Base-by-base conservation (phyloP, 495 filamentous ascomycete genomes). In the Lindgomyces ingoldianus region DNA sequence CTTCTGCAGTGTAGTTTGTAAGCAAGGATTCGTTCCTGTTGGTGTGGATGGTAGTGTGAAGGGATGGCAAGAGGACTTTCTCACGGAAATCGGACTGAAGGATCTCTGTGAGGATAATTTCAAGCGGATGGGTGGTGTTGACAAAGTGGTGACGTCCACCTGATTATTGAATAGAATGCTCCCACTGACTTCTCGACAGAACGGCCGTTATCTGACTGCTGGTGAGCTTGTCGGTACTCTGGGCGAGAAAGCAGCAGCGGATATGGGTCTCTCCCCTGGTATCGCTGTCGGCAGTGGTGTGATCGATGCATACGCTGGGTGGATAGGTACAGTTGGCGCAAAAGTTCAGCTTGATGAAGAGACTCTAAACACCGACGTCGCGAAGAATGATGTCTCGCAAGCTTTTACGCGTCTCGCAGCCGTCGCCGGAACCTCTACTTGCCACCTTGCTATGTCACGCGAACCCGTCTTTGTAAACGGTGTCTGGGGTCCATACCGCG, bases 281-380 rank as follows among this genome's bases (percentile, higher is more conserved):
- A 93, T 95, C 69, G 91, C 94, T 16, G 87, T 98, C 60, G 94
- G 94, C 19, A 94, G 89, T 68, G 92, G 93, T 73, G 94, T 98
- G 39, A 98, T 98, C 65, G 94, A 98, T 77, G 93, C 94, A 4
- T 98, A 98, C 74, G 94, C 94, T 18, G 94, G 94, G 24, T 98
- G 94, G 94, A 91, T 98, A 61, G 94, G 94, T 39, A 97, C 93
- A 2, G 94, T 98, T n/a, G 93, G 94, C 53, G 91, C 94, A 14
- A 96, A 96, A 74, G 90, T 96, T 62, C 78, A 88, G 44, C 79
- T 96, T 10, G 78, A 76, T 42, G 75, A 79, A 26, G 81, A 84
- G n/a, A 79, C 86, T 21, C 75, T 92, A 9, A 84, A 83, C 69
- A 74, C 79, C 11, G 80, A 80, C 41, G 78, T 78, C 2, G 77